Base-by-base conservation (phyloP, 441 rosid species). In the Arabidopsis hybrid region DNA sequence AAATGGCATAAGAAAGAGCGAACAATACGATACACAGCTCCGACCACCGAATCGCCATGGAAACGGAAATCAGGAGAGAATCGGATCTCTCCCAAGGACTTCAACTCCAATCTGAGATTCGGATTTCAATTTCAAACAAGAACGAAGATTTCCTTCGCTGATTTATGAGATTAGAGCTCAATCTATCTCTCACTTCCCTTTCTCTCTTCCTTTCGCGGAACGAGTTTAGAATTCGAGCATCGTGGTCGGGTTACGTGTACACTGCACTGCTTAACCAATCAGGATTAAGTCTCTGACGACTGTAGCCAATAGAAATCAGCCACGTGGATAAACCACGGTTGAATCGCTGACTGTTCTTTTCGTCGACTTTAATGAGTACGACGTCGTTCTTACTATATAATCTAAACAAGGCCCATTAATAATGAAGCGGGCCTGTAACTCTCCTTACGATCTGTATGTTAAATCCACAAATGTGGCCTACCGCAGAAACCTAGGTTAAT, bases 1-100 rank as follows among this genome's bases (percentile, higher is more conserved):
- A 69, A 17, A 81, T 45, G 9, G 80, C 85, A 79, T 72, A 83
- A 46, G 79, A 84, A 14, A 93, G 77, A 56, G 78, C 86, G 79
- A 84, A 83, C 57, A 89, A 39, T 39, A 84, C 77, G 61, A 87
- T 69, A 67, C 87, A 67, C 39, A 87, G 79, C 78, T 73, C 78
- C 59, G 82, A 49, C 69, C 78, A 67, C 42, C 79, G 87, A 80
- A 61, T 72, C 85, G 90, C 91, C 98, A 89, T 91, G 50, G 52
- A 67, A 69, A 52, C 39, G 53, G 26, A 62, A 46, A 26, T 46
- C 61, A 46, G 81, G 88, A 83, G 85, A 86, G 88, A 78, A 21
- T 63, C 51, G 21, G 83, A 85, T 81, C 90, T 85, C 89, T 81
- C 72, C 67, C 14, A 39, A 31, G 36, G 12, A 18, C 32, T 67